These are phyloP conservation scores for Leishmania mexicana DNA, from an alignment of 208 protist species.

Conservation along the genomic window DNA sequence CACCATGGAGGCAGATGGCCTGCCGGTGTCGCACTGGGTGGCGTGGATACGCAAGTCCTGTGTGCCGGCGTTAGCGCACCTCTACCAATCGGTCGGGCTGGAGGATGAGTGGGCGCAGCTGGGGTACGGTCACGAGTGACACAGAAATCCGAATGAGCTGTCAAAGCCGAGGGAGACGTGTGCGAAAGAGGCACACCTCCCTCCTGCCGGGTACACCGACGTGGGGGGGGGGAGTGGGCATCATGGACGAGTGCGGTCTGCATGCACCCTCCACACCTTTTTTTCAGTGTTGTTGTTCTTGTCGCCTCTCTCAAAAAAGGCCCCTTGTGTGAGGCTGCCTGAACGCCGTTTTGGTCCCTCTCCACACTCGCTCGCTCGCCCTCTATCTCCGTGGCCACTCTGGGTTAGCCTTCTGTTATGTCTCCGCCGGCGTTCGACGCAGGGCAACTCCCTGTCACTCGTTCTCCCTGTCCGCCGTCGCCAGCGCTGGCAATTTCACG, in stretches of 20 bases:
- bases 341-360: background rate
- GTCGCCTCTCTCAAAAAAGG: background rate
- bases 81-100: slow-evolving; percentile 22
- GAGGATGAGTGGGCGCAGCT: slow-evolving; percentile 24
- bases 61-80: slow-evolving; percentile 28
- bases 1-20: slow-evolving; percentile 6
- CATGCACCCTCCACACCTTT: background rate
- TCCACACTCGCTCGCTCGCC: background rate
- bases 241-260: background rate
- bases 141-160: background rate
- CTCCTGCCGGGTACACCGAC: background rate
- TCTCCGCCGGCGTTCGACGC: too few relatives aligned
- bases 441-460: background rate
- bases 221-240: background rate
- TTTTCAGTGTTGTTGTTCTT: background rate
- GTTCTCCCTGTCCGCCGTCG: background rate
- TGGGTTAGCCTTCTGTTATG: background rate
- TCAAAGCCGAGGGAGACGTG: background rate
- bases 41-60: slow-evolving; percentile 21
- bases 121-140: background rate
- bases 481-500: background rate
- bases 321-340: background rate
- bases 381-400: too few relatives aligned
- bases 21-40: slow-evolving; percentile 8
- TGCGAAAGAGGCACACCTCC: background rate